Evolutionary conservation across 177 flowering plant species (phyloP), one percentile per base, ranked within the genome.

Genomic region (Vitis hybrid): DNA sequence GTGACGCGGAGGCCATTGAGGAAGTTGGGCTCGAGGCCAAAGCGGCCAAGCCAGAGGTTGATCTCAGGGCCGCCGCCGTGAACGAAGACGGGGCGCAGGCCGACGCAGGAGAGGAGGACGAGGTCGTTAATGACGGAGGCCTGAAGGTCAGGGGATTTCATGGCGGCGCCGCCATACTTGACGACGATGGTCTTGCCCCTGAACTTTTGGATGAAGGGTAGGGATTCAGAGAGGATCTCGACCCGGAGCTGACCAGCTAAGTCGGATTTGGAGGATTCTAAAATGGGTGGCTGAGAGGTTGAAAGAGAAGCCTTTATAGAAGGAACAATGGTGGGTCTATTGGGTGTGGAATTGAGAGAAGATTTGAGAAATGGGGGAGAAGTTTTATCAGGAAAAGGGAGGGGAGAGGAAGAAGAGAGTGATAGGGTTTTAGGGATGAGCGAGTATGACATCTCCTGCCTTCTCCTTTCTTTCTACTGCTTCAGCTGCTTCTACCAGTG

Each of bases 121-220:
- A 94, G 85, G 77, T 94, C 97, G 58, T 86, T 85, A 58, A 94
- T 84, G 53, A 94, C 97, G 13, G 94, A 88, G 41, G 87, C 83
- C 56, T 86, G 92, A 63, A 94, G 95, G 5, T 75, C 49, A 67
- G 78, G 69, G 1, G 92, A 85, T 57, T 90, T 91, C 98, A 94
- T 92, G 76, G 97, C 97, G 9, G 98, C 98, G 59, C 98, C 98
- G 11, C 98, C 98, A 71, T 91, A 92, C 66, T 94, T 94, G 81
- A 94, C 93, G 1, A 94, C 95, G 14, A 94, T 82, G 67, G 90
- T 92, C 77, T 94, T 94, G 69, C 95, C 97, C 2, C 92, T 83
- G 66, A 94, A 92, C 60, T 87, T 92, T 76, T 92, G 97, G 78
- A 94, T 93, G 76, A 87, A 94, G 12, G 97, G 98, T 18, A 94